Percentiles rank a stretch among this genome's conserved stretches.
phyloP scores from a whole-genome alignment of 208 protist species.

The Wallacemonas sp. region DNA sequence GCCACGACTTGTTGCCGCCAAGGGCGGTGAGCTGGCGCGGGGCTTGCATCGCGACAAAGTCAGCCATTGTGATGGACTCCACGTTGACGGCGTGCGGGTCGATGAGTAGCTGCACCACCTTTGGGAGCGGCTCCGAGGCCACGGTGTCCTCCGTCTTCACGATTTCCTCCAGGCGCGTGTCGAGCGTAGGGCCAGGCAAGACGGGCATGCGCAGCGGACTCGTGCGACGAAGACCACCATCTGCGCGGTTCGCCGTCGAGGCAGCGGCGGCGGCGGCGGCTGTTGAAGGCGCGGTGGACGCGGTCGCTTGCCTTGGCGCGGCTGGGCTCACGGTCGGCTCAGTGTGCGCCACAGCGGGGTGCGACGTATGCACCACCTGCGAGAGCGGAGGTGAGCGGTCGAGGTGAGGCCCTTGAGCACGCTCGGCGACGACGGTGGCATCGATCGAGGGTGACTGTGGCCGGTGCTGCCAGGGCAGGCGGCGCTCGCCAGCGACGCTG shows the following conservation, averaged over 20 bases:
- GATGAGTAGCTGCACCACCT: slow-evolving; percentile 78
- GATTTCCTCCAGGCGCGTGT: slow-evolving; percentile 72
- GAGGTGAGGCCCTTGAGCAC: too few species aligned
- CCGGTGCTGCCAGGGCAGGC: slow-evolving; percentile 56
- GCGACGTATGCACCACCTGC: not conserved
- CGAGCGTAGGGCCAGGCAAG: slow-evolving; percentile 35
- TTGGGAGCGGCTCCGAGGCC: slow-evolving; percentile 47
- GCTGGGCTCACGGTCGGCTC: not conserved
- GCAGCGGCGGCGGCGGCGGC: not conserved
- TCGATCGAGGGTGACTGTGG: not conserved
- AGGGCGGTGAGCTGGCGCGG: slow-evolving; percentile 68
- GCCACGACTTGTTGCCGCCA: slow-evolving; percentile 55
- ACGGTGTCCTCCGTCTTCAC: slow-evolving; percentile 51
- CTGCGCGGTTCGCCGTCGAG: not conserved
- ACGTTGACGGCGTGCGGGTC: slow-evolving; percentile 61
- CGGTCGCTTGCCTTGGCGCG: not conserved
- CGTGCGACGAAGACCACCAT: slow-evolving; percentile 12
- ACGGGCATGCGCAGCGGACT: slow-evolving; percentile 29
- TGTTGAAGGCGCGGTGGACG: not conserved
- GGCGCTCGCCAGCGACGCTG: slow-evolving; percentile 21
- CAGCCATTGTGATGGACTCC: slow-evolving; percentile 64
- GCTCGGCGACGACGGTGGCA: too few species aligned
- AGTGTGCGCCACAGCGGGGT: not conserved
- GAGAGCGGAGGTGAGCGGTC: not conserved
- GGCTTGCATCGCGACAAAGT: slow-evolving; percentile 80